phyloP scores from a whole-genome alignment of 164 flowering plant species.

The Hamamelis virginiana region DNA sequence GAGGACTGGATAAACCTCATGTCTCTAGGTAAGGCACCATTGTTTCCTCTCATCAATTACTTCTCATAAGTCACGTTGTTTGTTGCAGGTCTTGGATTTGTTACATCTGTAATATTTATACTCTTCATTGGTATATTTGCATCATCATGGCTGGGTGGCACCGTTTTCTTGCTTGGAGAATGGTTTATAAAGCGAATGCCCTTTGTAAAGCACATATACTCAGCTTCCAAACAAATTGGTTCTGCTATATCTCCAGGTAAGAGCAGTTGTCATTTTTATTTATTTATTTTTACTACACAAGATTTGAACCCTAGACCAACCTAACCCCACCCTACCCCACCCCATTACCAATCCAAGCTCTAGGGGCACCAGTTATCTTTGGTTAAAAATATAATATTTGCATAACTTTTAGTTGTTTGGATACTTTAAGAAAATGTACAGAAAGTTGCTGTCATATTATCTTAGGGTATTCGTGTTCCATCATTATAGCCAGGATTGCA shows the following conservation, averaged over 20 bases:
- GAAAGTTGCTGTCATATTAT: neutral
- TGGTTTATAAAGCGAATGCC: slow-evolving; percentile 63
- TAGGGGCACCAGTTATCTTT: neutral
- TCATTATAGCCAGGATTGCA: neutral
- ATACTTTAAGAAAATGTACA: neutral
- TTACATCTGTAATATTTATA: slow-evolving; percentile 40
- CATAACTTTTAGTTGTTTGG: neutral
- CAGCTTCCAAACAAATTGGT: slow-evolving; percentile 62
- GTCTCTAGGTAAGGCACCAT: neutral
- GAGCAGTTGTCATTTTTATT: neutral
- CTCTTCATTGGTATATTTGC: slow-evolving; percentile 54
- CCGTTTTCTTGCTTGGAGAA: slow-evolving; percentile 51
- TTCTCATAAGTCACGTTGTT: neutral
- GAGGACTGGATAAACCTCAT: too few relatives aligned
- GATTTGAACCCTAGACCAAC: too few relatives aligned
- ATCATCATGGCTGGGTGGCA: slow-evolving; percentile 61
- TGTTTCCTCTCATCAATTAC: neutral
- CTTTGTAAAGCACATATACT: slow-evolving; percentile 48
- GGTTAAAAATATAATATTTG: neutral
- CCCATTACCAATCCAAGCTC: too few relatives aligned
- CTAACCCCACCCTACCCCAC: too few relatives aligned
- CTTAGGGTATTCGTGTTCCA: neutral
- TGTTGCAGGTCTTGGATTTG: slow-evolving; percentile 51
- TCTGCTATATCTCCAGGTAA: slow-evolving; percentile 59
- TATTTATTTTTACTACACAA: too few relatives aligned